Evolutionary conservation across 1,284 basidiomycete genomes (phyloP).

Genomic region (Termitomyces sp.): DNA sequence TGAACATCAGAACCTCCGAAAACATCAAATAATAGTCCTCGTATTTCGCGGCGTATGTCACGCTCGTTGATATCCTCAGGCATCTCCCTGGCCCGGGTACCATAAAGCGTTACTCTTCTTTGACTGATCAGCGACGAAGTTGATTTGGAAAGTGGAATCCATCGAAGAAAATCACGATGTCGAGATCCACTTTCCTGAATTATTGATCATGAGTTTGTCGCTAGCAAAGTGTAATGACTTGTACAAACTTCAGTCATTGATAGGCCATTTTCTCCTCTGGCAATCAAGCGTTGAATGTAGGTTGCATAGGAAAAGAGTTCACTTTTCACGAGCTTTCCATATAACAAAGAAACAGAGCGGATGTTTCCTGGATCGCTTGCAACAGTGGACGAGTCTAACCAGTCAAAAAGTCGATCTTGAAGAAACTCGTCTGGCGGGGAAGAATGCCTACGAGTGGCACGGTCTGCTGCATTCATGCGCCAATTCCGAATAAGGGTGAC

Average conservation of each 20-base stretch:
- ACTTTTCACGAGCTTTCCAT: conserved; percentile 73
- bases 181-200: conserved; percentile 41
- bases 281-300: conserved; percentile 83
- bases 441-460: conserved; percentile 54
- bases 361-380: conserved; percentile 58
- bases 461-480: conserved; percentile 57
- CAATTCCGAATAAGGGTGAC: conserved; percentile 72
- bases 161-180: conserved; percentile 63
- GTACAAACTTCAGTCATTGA: conserved; percentile 46
- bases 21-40: conserved; percentile 57
- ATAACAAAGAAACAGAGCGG: conserved; percentile 63
- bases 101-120: conserved; percentile 63
- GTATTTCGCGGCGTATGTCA: conserved; percentile 63
- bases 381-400: conserved; percentile 71
- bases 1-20: conserved; percentile 49
- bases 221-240: background rate
- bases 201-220: background rate
- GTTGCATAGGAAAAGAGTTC: conserved; percentile 80
- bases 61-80: conserved; percentile 65
- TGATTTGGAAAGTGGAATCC: conserved; percentile 61
- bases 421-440: conserved; percentile 55
- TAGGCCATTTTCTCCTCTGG: conserved; percentile 68
- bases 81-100: conserved; percentile 58
- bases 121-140: conserved; percentile 58
- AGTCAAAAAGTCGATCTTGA: conserved; percentile 76